Evolutionary conservation across 2,329 filamentous ascomycete species (phyloP).

Genomic region (Allantophomopsis cytisporea): DNA sequence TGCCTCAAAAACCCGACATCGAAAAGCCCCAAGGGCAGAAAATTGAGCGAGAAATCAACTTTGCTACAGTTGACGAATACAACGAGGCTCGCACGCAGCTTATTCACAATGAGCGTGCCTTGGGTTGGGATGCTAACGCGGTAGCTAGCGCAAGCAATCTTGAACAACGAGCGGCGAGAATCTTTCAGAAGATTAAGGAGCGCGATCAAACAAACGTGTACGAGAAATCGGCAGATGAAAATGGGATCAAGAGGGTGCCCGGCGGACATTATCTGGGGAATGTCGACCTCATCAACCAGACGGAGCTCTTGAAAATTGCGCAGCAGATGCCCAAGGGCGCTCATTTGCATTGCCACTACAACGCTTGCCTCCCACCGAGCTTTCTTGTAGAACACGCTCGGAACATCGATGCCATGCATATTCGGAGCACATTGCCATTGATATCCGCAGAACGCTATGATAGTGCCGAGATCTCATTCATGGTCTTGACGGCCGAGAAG

Average conservation of each 20-base stretch:
- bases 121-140: slow-evolving; percentile 16
- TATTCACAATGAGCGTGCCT: slow-evolving; percentile 9
- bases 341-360: slow-evolving; percentile 67
- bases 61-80: slow-evolving; percentile 1
- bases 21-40: too few relatives aligned
- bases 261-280: slow-evolving; percentile 48
- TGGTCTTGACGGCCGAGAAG: slow-evolving; percentile 20
- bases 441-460: slow-evolving; percentile 14
- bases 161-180: slow-evolving; percentile 13
- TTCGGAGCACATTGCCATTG: slow-evolving; percentile 45
- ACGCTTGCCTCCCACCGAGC: slow-evolving; percentile 51
- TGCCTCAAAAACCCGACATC: too few relatives aligned
- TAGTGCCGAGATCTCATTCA: slow-evolving; percentile 45
- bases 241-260: slow-evolving; percentile 7
- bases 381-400: slow-evolving; percentile 42
- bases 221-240: slow-evolving; percentile 14
- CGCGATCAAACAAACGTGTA: slow-evolving; percentile 3
- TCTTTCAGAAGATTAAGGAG: slow-evolving; percentile 6
- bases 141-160: slow-evolving; percentile 9
- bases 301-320: slow-evolving; percentile 42
- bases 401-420: slow-evolving; percentile 50
- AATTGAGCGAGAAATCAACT: background rate
- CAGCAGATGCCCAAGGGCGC: slow-evolving; percentile 54
- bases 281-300: slow-evolving; percentile 35
- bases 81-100: slow-evolving; percentile 4